Conservation (phyloP, 345 rosid species). For the Adansonia digitata region DNA sequence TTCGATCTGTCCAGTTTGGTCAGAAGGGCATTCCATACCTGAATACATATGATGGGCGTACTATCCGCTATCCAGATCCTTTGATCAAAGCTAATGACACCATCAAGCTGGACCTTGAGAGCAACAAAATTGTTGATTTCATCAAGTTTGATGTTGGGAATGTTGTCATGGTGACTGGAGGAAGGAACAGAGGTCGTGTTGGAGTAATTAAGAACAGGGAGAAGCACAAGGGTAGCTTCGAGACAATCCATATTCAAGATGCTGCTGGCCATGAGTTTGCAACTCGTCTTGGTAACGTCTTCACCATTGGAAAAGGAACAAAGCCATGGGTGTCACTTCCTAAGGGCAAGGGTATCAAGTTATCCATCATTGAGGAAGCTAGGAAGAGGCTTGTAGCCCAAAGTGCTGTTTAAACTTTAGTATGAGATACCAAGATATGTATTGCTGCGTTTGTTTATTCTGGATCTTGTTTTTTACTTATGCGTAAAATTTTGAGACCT, state of each 20-base stretch:
- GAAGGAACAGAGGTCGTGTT: slow-evolving; percentile 86
- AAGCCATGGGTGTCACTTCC: slow-evolving; percentile 92
- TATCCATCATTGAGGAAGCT: slow-evolving; percentile 79
- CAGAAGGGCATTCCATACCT: slow-evolving; percentile 80
- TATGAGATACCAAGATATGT: slow-evolving; percentile 1
- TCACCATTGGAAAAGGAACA: slow-evolving; percentile 67
- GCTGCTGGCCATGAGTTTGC: slow-evolving; percentile 75
- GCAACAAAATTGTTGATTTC: slow-evolving; percentile 65
- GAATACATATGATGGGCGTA: slow-evolving; percentile 82
- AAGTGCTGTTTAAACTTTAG: slow-evolving; percentile 20
- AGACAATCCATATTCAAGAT: slow-evolving; percentile 76
- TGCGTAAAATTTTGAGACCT: background rate
- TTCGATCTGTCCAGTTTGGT: slow-evolving; percentile 58
- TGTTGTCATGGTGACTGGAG: slow-evolving; percentile 90
- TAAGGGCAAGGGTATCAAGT: slow-evolving; percentile 82
- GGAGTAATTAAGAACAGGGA: slow-evolving; percentile 78
- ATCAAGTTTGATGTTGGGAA: slow-evolving; percentile 85
- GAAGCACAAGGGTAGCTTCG: slow-evolving; percentile 87
- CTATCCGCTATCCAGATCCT: slow-evolving; percentile 85
- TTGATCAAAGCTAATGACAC: slow-evolving; percentile 84
- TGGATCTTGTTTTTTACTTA: background rate
- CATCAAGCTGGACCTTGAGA: slow-evolving; percentile 72
- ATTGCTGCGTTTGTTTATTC: background rate
- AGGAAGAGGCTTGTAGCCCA: slow-evolving; percentile 68
- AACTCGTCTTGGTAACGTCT: slow-evolving; percentile 74